These are phyloP conservation scores for Geotrichum europaeum DNA, from an alignment of 1,139 yeast species.

Conservation along the genomic window DNA sequence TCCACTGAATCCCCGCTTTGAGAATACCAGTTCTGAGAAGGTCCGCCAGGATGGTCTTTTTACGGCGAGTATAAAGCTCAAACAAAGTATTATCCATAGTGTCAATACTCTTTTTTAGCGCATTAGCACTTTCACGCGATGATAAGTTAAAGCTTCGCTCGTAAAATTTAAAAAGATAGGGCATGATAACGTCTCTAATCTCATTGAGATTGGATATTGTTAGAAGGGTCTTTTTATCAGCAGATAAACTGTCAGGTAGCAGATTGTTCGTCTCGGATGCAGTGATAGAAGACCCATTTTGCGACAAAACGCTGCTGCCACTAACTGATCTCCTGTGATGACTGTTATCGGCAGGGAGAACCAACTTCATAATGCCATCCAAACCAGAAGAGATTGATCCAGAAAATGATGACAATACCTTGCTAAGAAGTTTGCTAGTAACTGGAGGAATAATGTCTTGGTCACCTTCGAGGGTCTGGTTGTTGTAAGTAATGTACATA, in stretches of 20 bases:
- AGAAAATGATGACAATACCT: slow-evolving; percentile 40
- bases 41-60: slow-evolving; percentile 45
- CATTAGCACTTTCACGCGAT: slow-evolving; percentile 37
- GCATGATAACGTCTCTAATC: slow-evolving; percentile 42
- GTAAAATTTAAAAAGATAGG: slow-evolving; percentile 43
- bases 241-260: slow-evolving; percentile 31
- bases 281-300: slow-evolving; percentile 11
- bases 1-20: slow-evolving; percentile 43
- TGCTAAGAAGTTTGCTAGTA: slow-evolving; percentile 41
- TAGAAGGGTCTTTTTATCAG: slow-evolving; percentile 37
- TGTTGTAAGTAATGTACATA: slow-evolving; percentile 24
- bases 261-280: slow-evolving; percentile 23
- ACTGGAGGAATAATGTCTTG: slow-evolving; percentile 39
- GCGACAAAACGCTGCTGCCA: slow-evolving; percentile 13
- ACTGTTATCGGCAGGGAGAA: slow-evolving; percentile 9
- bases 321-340: slow-evolving; percentile 13
- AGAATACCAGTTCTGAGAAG: slow-evolving; percentile 44
- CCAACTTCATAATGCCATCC: slow-evolving; percentile 20
- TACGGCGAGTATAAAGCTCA: slow-evolving; percentile 46
- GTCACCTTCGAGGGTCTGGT: slow-evolving; percentile 17
- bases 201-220: slow-evolving; percentile 50
- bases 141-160: slow-evolving; percentile 45
- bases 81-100: slow-evolving; percentile 49
- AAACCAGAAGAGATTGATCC: slow-evolving; percentile 35
- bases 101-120: slow-evolving; percentile 42